These are phyloP conservation scores for Rhizoclosmatium sp. DNA, from an alignment of 192 early-diverging fungal species.

Conservation along the genomic window DNA sequence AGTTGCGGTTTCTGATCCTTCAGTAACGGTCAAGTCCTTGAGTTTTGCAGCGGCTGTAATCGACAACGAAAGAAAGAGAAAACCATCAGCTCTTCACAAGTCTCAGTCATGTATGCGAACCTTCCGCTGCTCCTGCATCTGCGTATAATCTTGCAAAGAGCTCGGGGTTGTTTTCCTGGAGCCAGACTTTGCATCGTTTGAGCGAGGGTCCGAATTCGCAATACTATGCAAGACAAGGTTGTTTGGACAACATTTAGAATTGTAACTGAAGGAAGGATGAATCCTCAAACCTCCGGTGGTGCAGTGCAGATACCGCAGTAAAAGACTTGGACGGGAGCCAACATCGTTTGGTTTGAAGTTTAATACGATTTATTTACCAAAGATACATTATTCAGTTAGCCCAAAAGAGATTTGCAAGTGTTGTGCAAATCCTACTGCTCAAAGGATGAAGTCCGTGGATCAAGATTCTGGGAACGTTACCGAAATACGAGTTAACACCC, in stretches of 20 bases:
- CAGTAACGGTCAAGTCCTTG: not conserved
- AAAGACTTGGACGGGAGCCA: conserved; percentile 3
- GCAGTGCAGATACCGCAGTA: conserved; percentile 46
- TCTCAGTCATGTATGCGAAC: not conserved
- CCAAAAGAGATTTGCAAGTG: not conserved
- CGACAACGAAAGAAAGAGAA: not conserved
- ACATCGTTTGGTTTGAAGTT: too few species aligned
- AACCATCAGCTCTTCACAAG: not conserved
- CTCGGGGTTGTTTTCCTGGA: conserved; percentile 65
- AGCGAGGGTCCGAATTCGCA: conserved; percentile 88
- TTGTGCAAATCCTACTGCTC: not conserved
- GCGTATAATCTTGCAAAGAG: conserved; percentile 66
- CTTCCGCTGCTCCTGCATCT: conserved; percentile 20
- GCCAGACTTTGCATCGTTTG: conserved; percentile 85
- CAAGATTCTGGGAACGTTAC: not conserved
- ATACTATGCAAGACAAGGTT: conserved; percentile 64
- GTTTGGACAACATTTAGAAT: not conserved
- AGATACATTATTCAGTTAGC: too few species aligned
- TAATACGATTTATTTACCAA: too few species aligned
- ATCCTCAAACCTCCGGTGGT: conserved; percentile 45
- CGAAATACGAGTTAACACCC: not conserved
- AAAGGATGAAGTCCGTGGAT: not conserved
- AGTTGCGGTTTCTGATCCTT: conserved; percentile 4
- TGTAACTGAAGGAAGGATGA: not conserved
- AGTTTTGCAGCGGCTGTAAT: conserved; percentile 15